Evolutionary conservation across 352 stramenopile species (phyloP), one percentile per base, ranked within the genome.

Genomic region (Globisporangium viniferum): DNA sequence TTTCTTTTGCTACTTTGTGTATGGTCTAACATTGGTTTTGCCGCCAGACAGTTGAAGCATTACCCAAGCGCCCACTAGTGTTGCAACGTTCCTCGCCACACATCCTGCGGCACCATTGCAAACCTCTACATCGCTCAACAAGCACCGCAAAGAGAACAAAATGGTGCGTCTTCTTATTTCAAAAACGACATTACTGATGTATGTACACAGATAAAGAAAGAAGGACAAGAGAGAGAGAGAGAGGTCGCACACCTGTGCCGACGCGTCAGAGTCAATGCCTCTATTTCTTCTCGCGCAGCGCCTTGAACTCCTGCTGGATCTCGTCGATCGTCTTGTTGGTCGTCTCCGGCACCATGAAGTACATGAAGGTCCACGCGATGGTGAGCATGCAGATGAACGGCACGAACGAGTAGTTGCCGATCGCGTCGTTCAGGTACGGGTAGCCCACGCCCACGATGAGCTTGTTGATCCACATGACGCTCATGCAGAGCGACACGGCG

Each of bases 401-500:
- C 56, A 84, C 48, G 57, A 78, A 82, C 0, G 49, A 59, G 41
- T 71, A 73, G 70, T 82, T 66, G 9, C 73, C 64, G 15, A 82
- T 53, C 14, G 69, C 67, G 54, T 73, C 67, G 18, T 67, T 68
- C 41, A 84, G 63, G 75, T 84, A 82, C 22, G 77, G 75, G 39
- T 80, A 84, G 2, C 62, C 67, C 53, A 86, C 59, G 24, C 69
- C 74, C 10, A 84, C 71, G 54, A 76, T 41, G 20, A 84, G 59
- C 57, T 79, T 75, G 35, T 44, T 44, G 10, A 44, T 44, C 36
- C 36, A 44, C 36, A 44, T 8, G 63, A 63, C 2, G 71, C 36
- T 64, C 71, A 82, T 78, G 54, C 75, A 78, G 59, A 85, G 44
- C 2, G 75, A 77, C 10, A 59, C 82, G 31, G 79, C 80, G 0